Evolutionary conservation across 2,329 filamentous ascomycete genomes (phyloP).

Genomic region (Colletotrichum sp.): DNA sequence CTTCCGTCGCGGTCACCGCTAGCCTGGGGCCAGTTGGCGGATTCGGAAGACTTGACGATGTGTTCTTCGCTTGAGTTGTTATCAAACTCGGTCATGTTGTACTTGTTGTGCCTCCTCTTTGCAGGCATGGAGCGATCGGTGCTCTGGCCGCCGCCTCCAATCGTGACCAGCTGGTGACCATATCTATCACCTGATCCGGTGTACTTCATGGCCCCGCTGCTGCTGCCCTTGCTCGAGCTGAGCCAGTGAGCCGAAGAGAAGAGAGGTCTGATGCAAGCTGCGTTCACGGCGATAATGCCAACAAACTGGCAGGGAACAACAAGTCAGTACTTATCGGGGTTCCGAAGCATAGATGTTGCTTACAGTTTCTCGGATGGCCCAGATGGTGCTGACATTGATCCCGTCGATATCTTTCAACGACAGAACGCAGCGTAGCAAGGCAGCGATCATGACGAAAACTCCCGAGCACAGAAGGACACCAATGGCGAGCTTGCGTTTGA

Average conservation of each 20-base stretch:
- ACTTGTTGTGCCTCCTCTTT: conserved; percentile 9
- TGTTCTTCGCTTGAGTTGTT: conserved; percentile 36
- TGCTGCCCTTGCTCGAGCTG: conserved; percentile 35
- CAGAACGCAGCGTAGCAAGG: conserved; percentile 44
- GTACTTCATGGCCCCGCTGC: conserved; percentile 25
- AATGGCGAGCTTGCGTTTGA: conserved; percentile 42
- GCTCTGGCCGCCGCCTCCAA: conserved; percentile 26
- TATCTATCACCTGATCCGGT: conserved; percentile 28
- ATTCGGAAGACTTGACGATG: conserved; percentile 28
- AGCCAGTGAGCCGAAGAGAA: conserved; percentile 39
- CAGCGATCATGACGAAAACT: conserved; percentile 47
- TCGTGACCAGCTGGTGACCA: conserved; percentile 29
- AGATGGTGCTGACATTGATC: conserved; percentile 44
- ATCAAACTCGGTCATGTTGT: conserved; percentile 26
- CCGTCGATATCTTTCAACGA: conserved; percentile 38
- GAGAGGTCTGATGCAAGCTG: conserved; percentile 44
- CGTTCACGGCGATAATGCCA: conserved; percentile 46
- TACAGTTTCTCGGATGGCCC: conserved; percentile 48
- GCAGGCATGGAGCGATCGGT: not conserved
- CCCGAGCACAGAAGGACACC: conserved; percentile 45
- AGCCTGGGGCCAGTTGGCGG: not conserved
- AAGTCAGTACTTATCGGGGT: not conserved
- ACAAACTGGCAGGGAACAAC: conserved; percentile 38
- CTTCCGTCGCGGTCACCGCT: not conserved
- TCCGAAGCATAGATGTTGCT: not conserved